Base-by-base conservation (phyloP, 495 filamentous ascomycete species). In the Astrocystis sublimbata region DNA sequence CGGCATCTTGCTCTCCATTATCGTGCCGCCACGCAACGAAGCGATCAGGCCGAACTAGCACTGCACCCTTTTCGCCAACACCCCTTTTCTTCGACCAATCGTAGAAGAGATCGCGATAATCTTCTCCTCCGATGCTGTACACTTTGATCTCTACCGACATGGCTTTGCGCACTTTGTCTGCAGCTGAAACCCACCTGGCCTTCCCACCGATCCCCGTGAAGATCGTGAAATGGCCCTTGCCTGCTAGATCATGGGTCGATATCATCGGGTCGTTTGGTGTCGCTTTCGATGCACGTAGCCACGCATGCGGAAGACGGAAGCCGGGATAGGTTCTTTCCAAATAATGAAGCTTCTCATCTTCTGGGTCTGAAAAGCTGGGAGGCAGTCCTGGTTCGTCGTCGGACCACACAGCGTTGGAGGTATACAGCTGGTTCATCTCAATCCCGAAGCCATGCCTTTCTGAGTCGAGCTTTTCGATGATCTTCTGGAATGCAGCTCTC, bases 211-310 rank as follows among this genome's bases (percentile, higher is more conserved):
- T 71, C 2, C 82, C 82, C 0, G 81, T 84, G 2, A 83, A 57
- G 1, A 85, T 56, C 17, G 69, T 72, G 66, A 84, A 85, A 5
- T 56, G 55, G 2, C 82, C 78, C 57, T 82, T 70, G 8, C 81
- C 83, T 6, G 80, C 80, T 9, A 85, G 58, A 65, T 85, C 83
- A 51, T 81, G 76, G 3, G 80, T 83, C 0, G 80, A 82, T 50
- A 83, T 51, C 28, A 58, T 35, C 17, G 56, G 56, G 21, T 58
- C 64, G 65, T 49, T 78, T 67, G 13, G 65, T 58, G 5, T 79
- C 79, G 21, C 71, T 56, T n/a, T 62, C 58, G 23, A 71, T 75
- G 43, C 80, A 81, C 2, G 56, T 0, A 85, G 68, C 83, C 83
- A 85, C 0, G 76, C 82, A 65, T 85, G 83, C 7, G 83, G 83